phyloP scores from a whole-genome alignment of 208 protist species.

The Leishmania turanica region DNA sequence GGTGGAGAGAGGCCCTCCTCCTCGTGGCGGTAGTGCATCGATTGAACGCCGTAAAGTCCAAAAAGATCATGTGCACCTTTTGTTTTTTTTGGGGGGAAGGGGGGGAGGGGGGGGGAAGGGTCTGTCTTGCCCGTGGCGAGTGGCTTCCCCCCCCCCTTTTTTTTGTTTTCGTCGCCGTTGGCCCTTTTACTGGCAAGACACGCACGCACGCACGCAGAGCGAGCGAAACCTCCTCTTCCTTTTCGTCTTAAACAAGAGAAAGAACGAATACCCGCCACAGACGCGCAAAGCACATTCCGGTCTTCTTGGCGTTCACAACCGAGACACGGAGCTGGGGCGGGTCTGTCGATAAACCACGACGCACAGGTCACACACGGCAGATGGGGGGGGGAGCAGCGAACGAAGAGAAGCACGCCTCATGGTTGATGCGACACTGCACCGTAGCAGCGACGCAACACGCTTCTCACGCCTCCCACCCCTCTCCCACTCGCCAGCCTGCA shows the following conservation, averaged over 20 bases:
- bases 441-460: background rate
- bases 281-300: background rate
- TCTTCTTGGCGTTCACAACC: background rate
- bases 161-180: background rate
- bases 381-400: background rate
- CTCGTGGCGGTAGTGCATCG: background rate
- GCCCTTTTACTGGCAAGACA: too few species aligned
- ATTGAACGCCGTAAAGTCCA: background rate
- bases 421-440: background rate
- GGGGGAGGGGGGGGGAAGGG: too few species aligned
- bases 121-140: background rate
- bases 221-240: background rate
- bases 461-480: background rate
- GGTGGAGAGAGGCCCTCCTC: background rate
- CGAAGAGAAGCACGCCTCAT: background rate
- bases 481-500: conserved; percentile 1
- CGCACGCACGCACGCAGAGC: background rate
- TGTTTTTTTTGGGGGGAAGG: background rate
- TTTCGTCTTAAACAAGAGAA: background rate
- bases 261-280: background rate
- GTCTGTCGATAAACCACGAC: background rate
- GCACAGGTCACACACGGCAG: background rate
- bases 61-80: background rate
- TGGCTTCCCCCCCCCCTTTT: background rate
- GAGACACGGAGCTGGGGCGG: background rate